Percentiles rank a stretch among this genome's conserved stretches.
These are phyloP conservation scores for Yarrowia sp. DNA, from an alignment of 805 yeast species.

Conservation along the genomic window DNA sequence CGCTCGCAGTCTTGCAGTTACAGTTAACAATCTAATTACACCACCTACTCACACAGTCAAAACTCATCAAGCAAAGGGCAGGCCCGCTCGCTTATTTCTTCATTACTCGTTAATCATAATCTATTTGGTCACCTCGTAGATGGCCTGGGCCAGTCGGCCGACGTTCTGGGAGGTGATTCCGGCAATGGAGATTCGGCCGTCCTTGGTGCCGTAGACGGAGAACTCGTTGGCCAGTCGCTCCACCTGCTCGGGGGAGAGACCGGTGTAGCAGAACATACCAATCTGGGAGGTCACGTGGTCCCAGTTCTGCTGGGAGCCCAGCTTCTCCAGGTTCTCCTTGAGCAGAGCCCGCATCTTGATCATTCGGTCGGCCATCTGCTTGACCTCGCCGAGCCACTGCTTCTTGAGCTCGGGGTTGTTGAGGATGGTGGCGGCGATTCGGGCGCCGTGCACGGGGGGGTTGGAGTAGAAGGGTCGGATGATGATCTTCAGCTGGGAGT, in stretches of 20 bases:
- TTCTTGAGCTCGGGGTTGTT: conserved; percentile 66
- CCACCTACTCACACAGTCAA: too few species aligned
- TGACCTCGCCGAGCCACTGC: conserved; percentile 85
- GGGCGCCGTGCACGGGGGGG: conserved; percentile 96
- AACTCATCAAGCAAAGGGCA: too few species aligned
- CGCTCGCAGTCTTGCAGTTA: too few species aligned
- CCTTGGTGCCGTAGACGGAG: conserved; percentile 78
- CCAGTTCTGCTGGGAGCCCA: conserved; percentile 90
- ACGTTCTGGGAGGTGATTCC: conserved; percentile 86
- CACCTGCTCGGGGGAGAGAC: conserved; percentile 78
- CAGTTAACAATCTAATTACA: too few species aligned
- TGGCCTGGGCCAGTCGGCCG: conserved; percentile 76
- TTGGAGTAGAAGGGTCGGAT: conserved; percentile 87
- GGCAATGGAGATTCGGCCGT: conserved; percentile 93
- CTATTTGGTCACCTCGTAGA: conserved; percentile 47
- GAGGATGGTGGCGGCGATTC: conserved; percentile 79
- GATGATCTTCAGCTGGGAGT: conserved; percentile 76
- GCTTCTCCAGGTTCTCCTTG: conserved; percentile 63
- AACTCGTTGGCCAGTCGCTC: conserved; percentile 75
- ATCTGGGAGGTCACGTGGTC: conserved; percentile 87
- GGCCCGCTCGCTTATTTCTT: too few species aligned
- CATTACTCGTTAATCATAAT: conserved; percentile 37
- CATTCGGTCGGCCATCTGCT: conserved; percentile 88
- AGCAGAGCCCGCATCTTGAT: conserved; percentile 75
- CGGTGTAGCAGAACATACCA: conserved; percentile 98